Base-by-base conservation (phyloP, 305 asterid genomes). In the Fraxinus angustifolia region DNA sequence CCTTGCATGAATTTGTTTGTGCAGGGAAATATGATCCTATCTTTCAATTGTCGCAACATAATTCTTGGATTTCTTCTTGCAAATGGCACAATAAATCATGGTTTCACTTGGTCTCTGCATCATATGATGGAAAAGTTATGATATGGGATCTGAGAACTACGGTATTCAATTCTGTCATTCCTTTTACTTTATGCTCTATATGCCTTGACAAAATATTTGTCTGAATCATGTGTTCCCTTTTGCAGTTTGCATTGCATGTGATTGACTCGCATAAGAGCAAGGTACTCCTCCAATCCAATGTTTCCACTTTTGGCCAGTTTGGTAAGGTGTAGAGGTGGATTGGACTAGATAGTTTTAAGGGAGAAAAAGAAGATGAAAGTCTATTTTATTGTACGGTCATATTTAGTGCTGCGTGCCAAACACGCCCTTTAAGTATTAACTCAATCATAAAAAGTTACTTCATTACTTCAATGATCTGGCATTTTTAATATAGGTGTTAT, bases 51-150 rank as follows among this genome's bases (percentile, higher is more conserved):
- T 90, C 98, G 3, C 92, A 97, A 40, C 97, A 94, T 83, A 86
- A 80, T 83, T 94, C 97, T 12, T 96, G 99, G 99, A 91, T 96
- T 87, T 91, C 99, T 38, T 86, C 98, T 77, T 93, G 97, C 93
- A 96, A 96, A 86, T 96, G 99, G 99, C 99, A 96, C 84, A 83
- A 53, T n/a, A 88, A 86, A 50, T 96, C 99, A 79, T 94, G 95
- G 97, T 89, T 90, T 87, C 99, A 94, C 89, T 88, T 96, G 80
- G 95, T 88, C 67, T 87, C 99, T 50, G 89, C 97, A 38, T 96
- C 99, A 1, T 96, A 91, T 86, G 98, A 96, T 82, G 99, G 99
- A 82, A 96, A 96, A 90, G 93, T 94, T 83, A 94, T 92, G 97
- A 80, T 96, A 73, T 96, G 98, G 98, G 98, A 96, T 87, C 86